These are phyloP conservation scores for Trichoderma atrobrunneum DNA, from an alignment of 2,329 filamentous ascomycete species.

Conservation along the genomic window DNA sequence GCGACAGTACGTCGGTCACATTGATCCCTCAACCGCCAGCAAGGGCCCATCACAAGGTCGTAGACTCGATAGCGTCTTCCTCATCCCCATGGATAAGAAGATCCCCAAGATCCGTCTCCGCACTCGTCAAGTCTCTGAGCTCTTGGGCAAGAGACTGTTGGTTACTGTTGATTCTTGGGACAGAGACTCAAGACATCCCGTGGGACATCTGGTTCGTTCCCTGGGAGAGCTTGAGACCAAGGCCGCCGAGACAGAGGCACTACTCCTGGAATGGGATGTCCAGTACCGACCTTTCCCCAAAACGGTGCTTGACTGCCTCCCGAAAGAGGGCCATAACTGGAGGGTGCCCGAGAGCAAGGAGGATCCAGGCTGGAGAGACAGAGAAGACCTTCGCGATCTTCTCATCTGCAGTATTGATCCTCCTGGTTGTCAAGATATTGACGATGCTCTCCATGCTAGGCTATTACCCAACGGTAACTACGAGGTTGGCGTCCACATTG, in stretches of 20 bases:
- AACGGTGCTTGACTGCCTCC: conserved; percentile 89
- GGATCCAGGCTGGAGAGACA: conserved; percentile 81
- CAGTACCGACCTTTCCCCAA: conserved; percentile 97
- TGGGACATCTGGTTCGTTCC: conserved; percentile 90
- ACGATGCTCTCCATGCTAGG: conserved; percentile 89
- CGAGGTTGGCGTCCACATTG: conserved; percentile 96
- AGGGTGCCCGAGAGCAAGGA: conserved; percentile 76
- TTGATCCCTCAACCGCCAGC: conserved; percentile 82
- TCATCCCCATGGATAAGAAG: conserved; percentile 97
- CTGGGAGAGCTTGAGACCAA: conserved; percentile 94
- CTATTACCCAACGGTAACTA: conserved; percentile 87
- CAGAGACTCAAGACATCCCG: conserved; percentile 84
- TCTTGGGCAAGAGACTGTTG: conserved; percentile 86
- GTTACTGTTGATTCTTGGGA: conserved; percentile 97
- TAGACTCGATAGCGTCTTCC: conserved; percentile 87
- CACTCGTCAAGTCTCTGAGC: conserved; percentile 83
- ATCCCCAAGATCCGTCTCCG: conserved; percentile 94
- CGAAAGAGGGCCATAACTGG: conserved; percentile 90
- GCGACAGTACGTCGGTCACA: conserved; percentile 95
- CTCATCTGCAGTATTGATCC: conserved; percentile 98
- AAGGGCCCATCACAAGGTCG: conserved; percentile 70
- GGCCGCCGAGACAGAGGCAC: conserved; percentile 92
- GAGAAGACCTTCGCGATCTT: conserved; percentile 78
- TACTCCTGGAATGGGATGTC: conserved; percentile 93
- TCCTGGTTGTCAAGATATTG: conserved; percentile 93